phyloP scores from a whole-genome alignment of 176 grass and related monocot species.

The Carex littledalei region DNA sequence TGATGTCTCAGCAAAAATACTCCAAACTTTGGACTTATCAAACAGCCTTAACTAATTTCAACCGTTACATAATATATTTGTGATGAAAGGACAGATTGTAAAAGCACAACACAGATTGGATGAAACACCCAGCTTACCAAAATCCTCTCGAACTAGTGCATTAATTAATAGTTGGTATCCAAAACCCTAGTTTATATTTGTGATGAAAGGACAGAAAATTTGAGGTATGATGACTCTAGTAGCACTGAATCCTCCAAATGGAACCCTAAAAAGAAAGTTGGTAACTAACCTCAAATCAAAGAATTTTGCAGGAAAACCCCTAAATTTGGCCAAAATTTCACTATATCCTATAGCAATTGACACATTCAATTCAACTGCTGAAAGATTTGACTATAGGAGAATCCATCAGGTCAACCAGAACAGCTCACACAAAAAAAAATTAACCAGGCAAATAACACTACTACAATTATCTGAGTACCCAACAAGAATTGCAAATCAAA shows the following conservation, averaged over 20 bases:
- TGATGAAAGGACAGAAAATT: too few relatives aligned
- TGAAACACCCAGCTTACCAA: background rate
- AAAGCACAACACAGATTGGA: background rate
- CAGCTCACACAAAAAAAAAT: background rate
- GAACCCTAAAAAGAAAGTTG: too few relatives aligned
- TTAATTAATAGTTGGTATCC: background rate
- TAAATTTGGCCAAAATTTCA: background rate
- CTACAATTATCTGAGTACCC: background rate
- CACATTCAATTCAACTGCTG: background rate
- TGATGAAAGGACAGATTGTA: too few relatives aligned
- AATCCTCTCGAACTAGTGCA: too few relatives aligned
- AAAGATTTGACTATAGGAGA: background rate
- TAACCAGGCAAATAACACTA: background rate
- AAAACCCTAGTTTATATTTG: background rate
- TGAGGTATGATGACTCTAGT: too few relatives aligned
- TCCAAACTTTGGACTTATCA: background rate
- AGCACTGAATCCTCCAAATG: too few relatives aligned
- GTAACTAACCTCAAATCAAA: background rate
- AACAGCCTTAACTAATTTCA: background rate
- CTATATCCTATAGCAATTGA: background rate
- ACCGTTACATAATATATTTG: too few relatives aligned
- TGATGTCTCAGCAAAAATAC: background rate
- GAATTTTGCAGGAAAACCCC: too few relatives aligned
- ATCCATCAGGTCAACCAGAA: background rate
- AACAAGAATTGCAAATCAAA: constrained; percentile 35